Percentiles rank a stretch among this genome's conserved stretches.
phyloP scores from a whole-genome alignment of 768 basidiomycete genomes.

The Collybia sordida region DNA sequence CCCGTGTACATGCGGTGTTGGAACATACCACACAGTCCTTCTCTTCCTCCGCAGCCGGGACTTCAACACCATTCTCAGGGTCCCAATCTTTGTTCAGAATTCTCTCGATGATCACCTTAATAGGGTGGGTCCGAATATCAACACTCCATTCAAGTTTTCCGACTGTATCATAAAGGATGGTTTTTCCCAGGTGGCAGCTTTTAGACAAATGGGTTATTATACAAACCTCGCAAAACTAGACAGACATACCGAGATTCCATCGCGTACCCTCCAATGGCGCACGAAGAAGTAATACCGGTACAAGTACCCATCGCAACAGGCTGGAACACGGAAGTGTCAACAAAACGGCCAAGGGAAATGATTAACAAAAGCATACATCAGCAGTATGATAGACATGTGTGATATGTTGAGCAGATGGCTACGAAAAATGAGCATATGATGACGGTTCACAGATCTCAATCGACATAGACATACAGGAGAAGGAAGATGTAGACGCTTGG shows the following conservation, averaged over 20 bases:
- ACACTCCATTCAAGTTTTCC: slow-evolving; percentile 78
- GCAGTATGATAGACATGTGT: slow-evolving; percentile 92
- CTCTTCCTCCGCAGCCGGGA: slow-evolving; percentile 52
- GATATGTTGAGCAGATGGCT: slow-evolving; percentile 74
- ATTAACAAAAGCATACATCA: slow-evolving; percentile 44
- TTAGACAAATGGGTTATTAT: too few relatives aligned
- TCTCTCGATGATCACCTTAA: slow-evolving; percentile 67
- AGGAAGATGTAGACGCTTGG: slow-evolving; percentile 82
- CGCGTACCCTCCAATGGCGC: slow-evolving; percentile 71
- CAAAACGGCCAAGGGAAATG: neutral
- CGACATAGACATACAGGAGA: slow-evolving; percentile 58
- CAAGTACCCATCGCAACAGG: slow-evolving; percentile 88
- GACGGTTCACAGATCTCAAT: neutral
- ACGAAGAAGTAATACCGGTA: slow-evolving; percentile 60
- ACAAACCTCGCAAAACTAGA: neutral
- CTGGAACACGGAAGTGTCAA: slow-evolving; percentile 20
- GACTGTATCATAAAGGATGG: slow-evolving; percentile 85
- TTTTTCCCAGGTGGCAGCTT: slow-evolving; percentile 87
- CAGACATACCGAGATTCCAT: slow-evolving; percentile 60
- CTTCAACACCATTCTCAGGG: slow-evolving; percentile 30
- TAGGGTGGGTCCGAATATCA: slow-evolving; percentile 68
- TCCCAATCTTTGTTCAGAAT: slow-evolving; percentile 35
- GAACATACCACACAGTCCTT: slow-evolving; percentile 63
- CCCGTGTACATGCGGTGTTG: neutral
- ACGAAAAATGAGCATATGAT: slow-evolving; percentile 2